Percentiles rank a stretch among this genome's conserved stretches.
Evolutionary conservation across 2,329 filamentous ascomycete genomes (phyloP).

Genomic region (Verticillium longisporum): DNA sequence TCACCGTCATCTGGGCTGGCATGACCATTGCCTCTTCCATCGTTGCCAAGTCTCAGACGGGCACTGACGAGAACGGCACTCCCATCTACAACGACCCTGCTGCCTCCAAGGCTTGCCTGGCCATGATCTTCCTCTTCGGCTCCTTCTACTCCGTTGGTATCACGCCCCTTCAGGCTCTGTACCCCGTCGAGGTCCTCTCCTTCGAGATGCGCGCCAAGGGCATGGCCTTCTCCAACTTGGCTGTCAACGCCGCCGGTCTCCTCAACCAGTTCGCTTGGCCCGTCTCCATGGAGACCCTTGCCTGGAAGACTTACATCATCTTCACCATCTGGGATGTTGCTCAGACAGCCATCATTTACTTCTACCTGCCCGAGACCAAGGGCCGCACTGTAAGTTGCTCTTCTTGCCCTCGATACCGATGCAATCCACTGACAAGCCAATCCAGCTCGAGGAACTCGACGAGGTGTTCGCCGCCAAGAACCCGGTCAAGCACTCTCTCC

Average conservation of each 20-base stretch:
- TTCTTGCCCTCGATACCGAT: neutral
- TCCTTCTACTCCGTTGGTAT: conserved; percentile 40
- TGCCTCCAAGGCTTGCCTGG: conserved; percentile 38
- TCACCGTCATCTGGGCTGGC: conserved; percentile 42
- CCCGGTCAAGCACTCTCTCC: conserved; percentile 35
- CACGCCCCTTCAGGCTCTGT: conserved; percentile 27
- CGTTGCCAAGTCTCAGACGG: conserved; percentile 23
- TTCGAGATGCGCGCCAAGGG: conserved; percentile 43
- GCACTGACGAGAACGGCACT: conserved; percentile 18
- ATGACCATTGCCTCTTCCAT: conserved; percentile 38
- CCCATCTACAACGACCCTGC: conserved; percentile 22
- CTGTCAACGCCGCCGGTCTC: conserved; percentile 33
- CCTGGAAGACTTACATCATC: conserved; percentile 40
- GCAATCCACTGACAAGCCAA: conserved; percentile 7
- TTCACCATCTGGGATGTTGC: conserved; percentile 32
- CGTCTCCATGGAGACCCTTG: conserved; percentile 34
- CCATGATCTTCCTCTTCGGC: conserved; percentile 48
- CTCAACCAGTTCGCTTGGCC: conserved; percentile 34
- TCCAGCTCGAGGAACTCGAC: conserved; percentile 43
- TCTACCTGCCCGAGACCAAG: conserved; percentile 37
- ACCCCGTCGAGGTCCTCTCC: conserved; percentile 40
- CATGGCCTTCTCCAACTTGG: conserved; percentile 35
- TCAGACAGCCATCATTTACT: conserved; percentile 30
- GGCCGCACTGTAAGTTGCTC: conserved; percentile 25
- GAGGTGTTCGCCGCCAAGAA: conserved; percentile 37